Conservation (phyloP, 495 filamentous ascomycete species). For the Aspergillus sclerotiicarbonarius region DNA sequence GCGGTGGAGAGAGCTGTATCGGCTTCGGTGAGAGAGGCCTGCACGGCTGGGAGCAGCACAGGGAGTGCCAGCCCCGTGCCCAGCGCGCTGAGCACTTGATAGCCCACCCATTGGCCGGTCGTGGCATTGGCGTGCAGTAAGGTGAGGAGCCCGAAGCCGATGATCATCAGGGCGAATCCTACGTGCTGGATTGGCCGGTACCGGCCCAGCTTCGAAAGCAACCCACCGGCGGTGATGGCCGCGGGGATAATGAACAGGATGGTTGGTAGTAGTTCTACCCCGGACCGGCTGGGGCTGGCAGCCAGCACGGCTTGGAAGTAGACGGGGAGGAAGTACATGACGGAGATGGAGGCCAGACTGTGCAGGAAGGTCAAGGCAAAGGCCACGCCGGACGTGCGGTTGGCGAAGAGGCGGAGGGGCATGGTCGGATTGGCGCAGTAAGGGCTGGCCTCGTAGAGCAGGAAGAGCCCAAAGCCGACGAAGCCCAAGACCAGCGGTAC, state of each 20-base stretch:
- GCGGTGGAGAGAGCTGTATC: constrained; percentile 42
- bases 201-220: constrained; percentile 41
- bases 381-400: constrained; percentile 16
- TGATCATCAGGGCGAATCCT: constrained; percentile 35
- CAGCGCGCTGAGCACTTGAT: constrained; percentile 26
- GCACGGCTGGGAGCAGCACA: constrained; percentile 37
- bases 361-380: constrained; percentile 27
- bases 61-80: constrained; percentile 32
- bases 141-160: constrained; percentile 44
- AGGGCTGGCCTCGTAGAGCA: background rate
- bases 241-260: constrained; percentile 29
- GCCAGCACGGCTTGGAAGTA: constrained; percentile 46
- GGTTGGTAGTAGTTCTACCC: constrained; percentile 38
- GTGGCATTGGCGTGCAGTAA: constrained; percentile 26
- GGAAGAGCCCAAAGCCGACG: constrained; percentile 17
- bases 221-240: constrained; percentile 26
- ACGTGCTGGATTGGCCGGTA: constrained; percentile 45
- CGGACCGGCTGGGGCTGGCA: constrained; percentile 29
- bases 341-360: constrained; percentile 23
- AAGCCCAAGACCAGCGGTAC: constrained; percentile 28
- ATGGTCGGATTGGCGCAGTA: constrained; percentile 19
- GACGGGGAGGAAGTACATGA: constrained; percentile 45
- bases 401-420: constrained; percentile 19
- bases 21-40: constrained; percentile 31
- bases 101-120: constrained; percentile 26